phyloP scores from a whole-genome alignment of 805 yeast species.

The Tetrapisispora pingtungensis region DNA sequence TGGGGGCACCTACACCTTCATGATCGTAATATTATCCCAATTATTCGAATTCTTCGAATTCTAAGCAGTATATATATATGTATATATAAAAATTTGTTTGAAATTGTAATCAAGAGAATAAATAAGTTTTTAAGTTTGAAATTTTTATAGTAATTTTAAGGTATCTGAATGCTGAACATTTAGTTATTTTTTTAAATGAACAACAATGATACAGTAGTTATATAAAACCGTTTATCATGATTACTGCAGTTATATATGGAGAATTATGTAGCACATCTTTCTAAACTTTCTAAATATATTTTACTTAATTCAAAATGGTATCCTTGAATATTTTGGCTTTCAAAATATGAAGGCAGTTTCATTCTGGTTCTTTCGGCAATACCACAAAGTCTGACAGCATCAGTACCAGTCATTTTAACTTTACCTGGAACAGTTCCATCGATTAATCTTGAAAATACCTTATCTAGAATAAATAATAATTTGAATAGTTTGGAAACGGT shows the following conservation, averaged over 20 bases:
- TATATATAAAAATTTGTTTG: too few relatives aligned
- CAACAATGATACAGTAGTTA: neutral
- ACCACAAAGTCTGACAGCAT: conserved; percentile 40
- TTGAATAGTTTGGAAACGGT: conserved; percentile 31
- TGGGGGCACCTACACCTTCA: conserved; percentile 5
- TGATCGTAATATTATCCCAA: neutral
- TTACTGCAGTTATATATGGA: neutral
- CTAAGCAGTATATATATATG: too few relatives aligned
- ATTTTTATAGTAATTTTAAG: too few relatives aligned
- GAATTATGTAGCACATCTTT: conserved; percentile 18
- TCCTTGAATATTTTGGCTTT: conserved; percentile 30
- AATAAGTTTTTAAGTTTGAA: too few relatives aligned
- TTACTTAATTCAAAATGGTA: conserved; percentile 37
- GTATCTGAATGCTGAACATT: too few relatives aligned
- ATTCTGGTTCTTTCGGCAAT: conserved; percentile 45
- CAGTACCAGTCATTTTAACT: conserved; percentile 37
- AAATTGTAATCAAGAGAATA: too few relatives aligned
- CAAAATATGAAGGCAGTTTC: conserved; percentile 30
- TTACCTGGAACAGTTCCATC: conserved; percentile 29
- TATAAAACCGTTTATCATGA: neutral
- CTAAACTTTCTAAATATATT: conserved; percentile 36
- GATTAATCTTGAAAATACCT: conserved; percentile 31
- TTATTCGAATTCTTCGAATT: too few relatives aligned
- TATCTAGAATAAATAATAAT: conserved; percentile 33
- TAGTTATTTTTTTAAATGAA: too few relatives aligned